Evolutionary conservation across 2,329 filamentous ascomycete species (phyloP), one percentile per base, ranked within the genome.

Genomic region (Claviceps maximensis): DNA sequence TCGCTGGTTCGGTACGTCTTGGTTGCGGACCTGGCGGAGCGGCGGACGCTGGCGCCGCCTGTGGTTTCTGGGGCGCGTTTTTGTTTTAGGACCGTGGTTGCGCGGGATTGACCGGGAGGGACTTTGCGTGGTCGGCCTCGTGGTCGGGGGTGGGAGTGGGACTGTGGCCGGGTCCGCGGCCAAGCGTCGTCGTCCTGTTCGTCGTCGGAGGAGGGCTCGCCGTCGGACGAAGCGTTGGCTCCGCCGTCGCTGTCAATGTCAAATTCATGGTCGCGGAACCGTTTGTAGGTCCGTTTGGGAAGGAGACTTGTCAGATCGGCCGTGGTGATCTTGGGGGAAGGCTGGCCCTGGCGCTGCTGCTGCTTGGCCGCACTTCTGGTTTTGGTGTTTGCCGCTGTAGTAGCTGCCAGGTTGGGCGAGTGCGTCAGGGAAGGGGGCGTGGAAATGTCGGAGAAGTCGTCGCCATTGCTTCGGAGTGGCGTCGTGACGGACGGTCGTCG

Each of bases 341-440:
- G 62, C 46, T 70, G 71, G 47, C 63, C 63, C 47, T 63, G 41
- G 41, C 41, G 41, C 10, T 62, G 62, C 47, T 71, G 71, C 47
- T 63, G 63, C 36, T 66, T 61, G 56, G 58, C 57, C 53, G 59
- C 47, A 25, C 65, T 59, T 31, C 69, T 66, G 1, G 64, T 63
- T 56, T 70, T 57, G 48, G 56, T 50, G 40, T 2, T 33, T 4
- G 29, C 46, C 21, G 36, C n/a, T 38, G 36, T 17, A n/a, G n/a
- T 4, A 25, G 42, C 15, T 27, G 62, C 64, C 55, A 71, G 74
- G 59, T 84, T 83, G 33, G 82, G 82, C 0, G 82, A 85, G 60
- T 84, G 80, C 4, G 81, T 85, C 4, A 85, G 69, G 0, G 82
- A 84, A 0, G 82, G 82, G 0, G 80, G 82, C 2, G 80, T 84